phyloP scores from a whole-genome alignment of 768 basidiomycete genomes.

The Phylloporus sp. region DNA sequence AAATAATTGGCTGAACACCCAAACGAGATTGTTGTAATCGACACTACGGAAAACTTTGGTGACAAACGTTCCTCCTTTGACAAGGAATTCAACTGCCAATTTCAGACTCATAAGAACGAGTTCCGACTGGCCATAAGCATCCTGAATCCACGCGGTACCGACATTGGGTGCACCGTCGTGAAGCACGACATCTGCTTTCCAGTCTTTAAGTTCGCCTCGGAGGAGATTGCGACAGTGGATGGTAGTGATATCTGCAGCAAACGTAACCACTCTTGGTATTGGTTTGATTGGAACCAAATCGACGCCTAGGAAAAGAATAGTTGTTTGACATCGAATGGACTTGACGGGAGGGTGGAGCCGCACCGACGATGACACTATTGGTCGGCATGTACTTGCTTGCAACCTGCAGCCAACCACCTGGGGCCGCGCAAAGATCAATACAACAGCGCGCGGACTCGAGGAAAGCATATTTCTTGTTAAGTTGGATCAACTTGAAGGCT shows the following conservation, averaged over 20 bases:
- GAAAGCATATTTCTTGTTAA: slow-evolving; percentile 97
- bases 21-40: slow-evolving; percentile 97
- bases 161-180: slow-evolving; percentile 99
- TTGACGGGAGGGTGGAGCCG: slow-evolving; percentile 23
- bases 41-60: slow-evolving; percentile 98
- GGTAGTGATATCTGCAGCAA: slow-evolving; percentile 93
- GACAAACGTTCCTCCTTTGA: slow-evolving; percentile 91
- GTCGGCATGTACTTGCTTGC: slow-evolving; percentile 96
- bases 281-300: slow-evolving; percentile 96
- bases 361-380: slow-evolving; percentile 88
- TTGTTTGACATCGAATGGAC: slow-evolving; percentile 6
- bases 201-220: slow-evolving; percentile 87
- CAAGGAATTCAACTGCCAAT: slow-evolving; percentile 90
- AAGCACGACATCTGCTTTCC: slow-evolving; percentile 97
- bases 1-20: slow-evolving; percentile 98
- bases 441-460: slow-evolving; percentile 86
- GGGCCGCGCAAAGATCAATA: slow-evolving; percentile 97
- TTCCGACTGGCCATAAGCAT: slow-evolving; percentile 95
- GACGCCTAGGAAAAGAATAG: slow-evolving; percentile 54
- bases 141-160: slow-evolving; percentile 98
- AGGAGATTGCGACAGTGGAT: slow-evolving; percentile 83
- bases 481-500: slow-evolving; percentile 96
- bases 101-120: slow-evolving; percentile 93
- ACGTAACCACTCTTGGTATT: slow-evolving; percentile 88
- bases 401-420: slow-evolving; percentile 98